Conservation (phyloP, 2,329 filamentous ascomycete genomes). For the Colletotrichum echinochloae region DNA sequence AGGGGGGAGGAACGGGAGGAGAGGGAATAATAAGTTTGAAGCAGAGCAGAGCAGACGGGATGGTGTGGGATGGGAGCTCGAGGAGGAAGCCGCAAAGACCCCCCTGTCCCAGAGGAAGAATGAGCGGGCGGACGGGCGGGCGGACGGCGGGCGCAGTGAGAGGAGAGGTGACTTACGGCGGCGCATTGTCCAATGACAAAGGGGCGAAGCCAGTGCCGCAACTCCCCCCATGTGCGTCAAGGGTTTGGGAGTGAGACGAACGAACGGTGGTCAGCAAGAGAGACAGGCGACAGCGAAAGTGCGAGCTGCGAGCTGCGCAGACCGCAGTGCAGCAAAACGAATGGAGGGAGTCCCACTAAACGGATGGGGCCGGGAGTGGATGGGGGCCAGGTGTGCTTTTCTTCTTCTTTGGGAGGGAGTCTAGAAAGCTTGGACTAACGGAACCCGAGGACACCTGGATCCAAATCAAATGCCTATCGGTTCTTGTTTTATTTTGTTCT, state of each 20-base stretch:
- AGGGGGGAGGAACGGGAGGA: neutral
- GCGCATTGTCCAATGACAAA: constrained; percentile 24
- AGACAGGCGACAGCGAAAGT: neutral
- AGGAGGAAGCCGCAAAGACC: neutral
- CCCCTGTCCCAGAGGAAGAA: neutral
- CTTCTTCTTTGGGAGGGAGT: constrained; percentile 31
- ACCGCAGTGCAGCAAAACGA: constrained; percentile 23
- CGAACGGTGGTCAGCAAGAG: neutral
- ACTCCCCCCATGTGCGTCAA: neutral
- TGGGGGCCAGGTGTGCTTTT: constrained; percentile 25
- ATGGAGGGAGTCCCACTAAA: constrained; percentile 35
- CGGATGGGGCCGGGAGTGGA: constrained; percentile 37
- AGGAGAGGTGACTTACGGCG: constrained; percentile 10
- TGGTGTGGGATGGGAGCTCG: neutral
- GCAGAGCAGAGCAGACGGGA: neutral
- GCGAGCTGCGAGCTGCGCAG: neutral
- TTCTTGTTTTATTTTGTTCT: neutral
- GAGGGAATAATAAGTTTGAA: constrained; percentile 1
- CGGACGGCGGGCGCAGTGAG: constrained; percentile 28
- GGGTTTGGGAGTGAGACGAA: constrained; percentile 1
- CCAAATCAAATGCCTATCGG: neutral
- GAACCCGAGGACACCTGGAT: constrained; percentile 26
- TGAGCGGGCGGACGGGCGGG: constrained; percentile 20
- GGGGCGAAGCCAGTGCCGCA: constrained; percentile 6
- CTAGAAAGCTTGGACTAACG: constrained; percentile 38